Percentiles rank a stretch among this genome's conserved stretches.
Conservation (phyloP, 768 basidiomycete genomes). For the Kwoniella botswanensis region DNA sequence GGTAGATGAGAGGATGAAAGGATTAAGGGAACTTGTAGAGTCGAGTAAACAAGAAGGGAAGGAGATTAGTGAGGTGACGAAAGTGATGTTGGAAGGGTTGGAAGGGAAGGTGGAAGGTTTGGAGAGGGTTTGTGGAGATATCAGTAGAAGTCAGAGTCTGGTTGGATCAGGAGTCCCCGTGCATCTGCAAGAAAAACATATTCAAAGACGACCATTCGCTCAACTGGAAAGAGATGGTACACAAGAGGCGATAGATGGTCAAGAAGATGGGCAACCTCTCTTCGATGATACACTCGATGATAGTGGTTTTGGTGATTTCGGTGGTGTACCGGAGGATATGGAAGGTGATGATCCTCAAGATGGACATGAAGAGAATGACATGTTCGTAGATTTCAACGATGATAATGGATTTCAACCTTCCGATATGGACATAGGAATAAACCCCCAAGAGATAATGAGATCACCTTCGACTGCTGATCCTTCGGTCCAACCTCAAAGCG, state of each 20-base stretch:
- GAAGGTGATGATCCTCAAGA: too few relatives aligned
- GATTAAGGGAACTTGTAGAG: not conserved
- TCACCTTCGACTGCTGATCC: not conserved
- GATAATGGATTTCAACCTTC: slow-evolving; percentile 10
- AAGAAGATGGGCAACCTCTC: not conserved
- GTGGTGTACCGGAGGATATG: too few relatives aligned
- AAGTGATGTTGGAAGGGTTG: not conserved
- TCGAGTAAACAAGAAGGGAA: not conserved
- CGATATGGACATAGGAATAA: slow-evolving; percentile 10
- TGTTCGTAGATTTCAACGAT: slow-evolving; percentile 6
- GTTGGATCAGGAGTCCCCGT: not conserved
- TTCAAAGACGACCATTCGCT: not conserved
- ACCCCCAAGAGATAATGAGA: slow-evolving; percentile 15
- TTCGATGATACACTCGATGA: not conserved
- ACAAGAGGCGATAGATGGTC: not conserved
- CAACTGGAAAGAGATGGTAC: not conserved
- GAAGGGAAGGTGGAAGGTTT: not conserved
- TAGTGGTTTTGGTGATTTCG: not conserved
- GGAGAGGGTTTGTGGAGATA: slow-evolving; percentile 4
- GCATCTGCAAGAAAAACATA: too few relatives aligned
- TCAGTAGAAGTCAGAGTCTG: not conserved
- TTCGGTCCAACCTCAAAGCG: not conserved
- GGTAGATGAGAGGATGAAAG: slow-evolving; percentile 2
- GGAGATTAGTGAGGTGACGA: not conserved
- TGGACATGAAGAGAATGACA: too few relatives aligned